Base-by-base conservation (phyloP, 352 stramenopile species). In the Pythium brachiatum region DNA sequence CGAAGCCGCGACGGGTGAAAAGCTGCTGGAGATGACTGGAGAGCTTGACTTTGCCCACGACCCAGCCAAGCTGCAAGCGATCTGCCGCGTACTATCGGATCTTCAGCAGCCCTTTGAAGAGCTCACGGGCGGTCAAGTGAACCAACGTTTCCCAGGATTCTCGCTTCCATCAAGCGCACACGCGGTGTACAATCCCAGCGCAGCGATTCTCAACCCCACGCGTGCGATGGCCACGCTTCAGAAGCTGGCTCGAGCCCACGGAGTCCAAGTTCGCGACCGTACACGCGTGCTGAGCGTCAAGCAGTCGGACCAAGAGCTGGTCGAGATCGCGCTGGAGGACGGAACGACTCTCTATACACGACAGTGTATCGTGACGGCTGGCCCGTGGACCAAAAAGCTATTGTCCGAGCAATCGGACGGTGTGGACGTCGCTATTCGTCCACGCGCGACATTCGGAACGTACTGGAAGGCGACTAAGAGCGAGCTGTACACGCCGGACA, bases 391-490 rank as follows among this genome's bases (percentile, higher is more conserved):
- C 18, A 69, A 76, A 36, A 75, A 79, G 53, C 38, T 89, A 18
- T 26, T 88, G 23, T 55, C 53, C 18, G 51, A 57, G 21, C 54
- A 67, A 7, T 55, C 53, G 1, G 50, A 56, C 31, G 20, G 50
- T n/a, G 43, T 59, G 7, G 69, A 71, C n/a, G 53, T 85, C n/a
- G 69, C 76, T 15, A 62, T 88, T 26, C 75, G 85, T 54, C 78
- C 76, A 16, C 80, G 87, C 48, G 77, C 81, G 21, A 86, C 79
- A 7, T 90, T 88, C 53, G 79, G 76, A 21, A 80, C 72, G n/a
- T 88, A 85, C 70, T 85, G 76, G 78, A 81, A 75, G 38, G 44
- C 26, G 47, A 38, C 34, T 16, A 57, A 70, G 20, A 65, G 78
- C 57, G 64, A 81, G 53, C 53, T 79, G 25, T 85, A 78, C 62